Percentiles rank a stretch among this genome's conserved stretches.
These are phyloP conservation scores for Dioscorea zingiberensis DNA, from an alignment of 106 monocot genomes.

Conservation along the genomic window DNA sequence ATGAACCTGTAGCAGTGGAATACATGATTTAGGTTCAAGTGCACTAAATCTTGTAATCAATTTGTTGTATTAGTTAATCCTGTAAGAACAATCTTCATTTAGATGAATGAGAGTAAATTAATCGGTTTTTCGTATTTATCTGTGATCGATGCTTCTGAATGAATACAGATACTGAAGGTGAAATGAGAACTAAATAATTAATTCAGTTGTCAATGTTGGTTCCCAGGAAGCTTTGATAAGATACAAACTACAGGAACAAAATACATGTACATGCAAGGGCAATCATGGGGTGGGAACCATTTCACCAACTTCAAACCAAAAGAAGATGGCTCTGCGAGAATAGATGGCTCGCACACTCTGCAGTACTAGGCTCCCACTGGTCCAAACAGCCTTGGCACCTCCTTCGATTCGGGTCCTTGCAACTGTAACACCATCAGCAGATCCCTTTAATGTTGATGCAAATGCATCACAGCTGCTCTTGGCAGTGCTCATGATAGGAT, in stretches of 20 bases:
- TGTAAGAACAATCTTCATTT: too few relatives aligned
- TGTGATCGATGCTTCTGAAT: too few relatives aligned
- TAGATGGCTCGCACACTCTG: slow-evolving; percentile 91
- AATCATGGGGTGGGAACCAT: not conserved
- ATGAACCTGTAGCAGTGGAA: not conserved
- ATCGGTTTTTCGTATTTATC: too few relatives aligned
- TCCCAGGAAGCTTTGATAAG: too few relatives aligned
- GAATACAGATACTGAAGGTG: too few relatives aligned
- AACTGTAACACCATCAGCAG: slow-evolving; percentile 54
- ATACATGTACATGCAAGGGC: not conserved
- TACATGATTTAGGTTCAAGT: not conserved
- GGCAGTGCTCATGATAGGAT: slow-evolving; percentile 90
- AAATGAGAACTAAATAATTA: too few relatives aligned
- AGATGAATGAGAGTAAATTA: too few relatives aligned
- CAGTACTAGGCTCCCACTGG: slow-evolving; percentile 62
- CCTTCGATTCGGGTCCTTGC: slow-evolving; percentile 85
- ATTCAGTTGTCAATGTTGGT: too few relatives aligned
- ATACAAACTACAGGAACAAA: too few relatives aligned
- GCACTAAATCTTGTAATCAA: not conserved
- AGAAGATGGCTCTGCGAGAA: slow-evolving; percentile 60
- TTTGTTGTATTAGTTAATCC: not conserved
- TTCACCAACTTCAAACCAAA: slow-evolving; percentile 90
- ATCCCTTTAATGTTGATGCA: slow-evolving; percentile 15
- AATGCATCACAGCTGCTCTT: slow-evolving; percentile 10
- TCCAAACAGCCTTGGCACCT: slow-evolving; percentile 81